Conservation (phyloP, 345 rosid species). For the Citrus trifoliata region DNA sequence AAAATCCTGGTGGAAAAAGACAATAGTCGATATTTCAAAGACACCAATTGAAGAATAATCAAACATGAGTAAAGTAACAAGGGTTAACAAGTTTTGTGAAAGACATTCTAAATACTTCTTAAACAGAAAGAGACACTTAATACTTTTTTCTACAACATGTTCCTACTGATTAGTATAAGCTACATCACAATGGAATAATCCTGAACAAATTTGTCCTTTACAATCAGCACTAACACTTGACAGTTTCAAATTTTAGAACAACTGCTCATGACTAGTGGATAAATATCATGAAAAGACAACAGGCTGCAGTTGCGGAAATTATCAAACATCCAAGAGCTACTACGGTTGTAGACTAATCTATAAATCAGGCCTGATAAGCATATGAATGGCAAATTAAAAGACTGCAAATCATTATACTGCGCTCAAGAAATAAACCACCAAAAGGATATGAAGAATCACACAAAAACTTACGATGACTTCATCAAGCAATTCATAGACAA, state of each 20-base stretch:
- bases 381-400: background rate
- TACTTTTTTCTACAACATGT: background rate
- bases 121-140: background rate
- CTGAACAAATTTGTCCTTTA: background rate
- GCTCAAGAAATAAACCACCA: background rate
- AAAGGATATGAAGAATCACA: background rate
- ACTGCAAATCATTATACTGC: background rate
- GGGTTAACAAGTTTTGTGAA: background rate
- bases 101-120: background rate
- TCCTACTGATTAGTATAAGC: background rate
- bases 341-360: background rate
- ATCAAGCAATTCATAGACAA: conserved; percentile 93
- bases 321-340: background rate
- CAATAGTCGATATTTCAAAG: background rate
- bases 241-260: background rate
- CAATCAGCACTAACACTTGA: background rate
- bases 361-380: background rate
- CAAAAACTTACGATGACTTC: conserved; percentile 85
- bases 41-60: background rate
- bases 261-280: background rate
- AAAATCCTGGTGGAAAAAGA: conserved; percentile 64
- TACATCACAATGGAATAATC: background rate
- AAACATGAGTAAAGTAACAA: conserved; percentile 5
- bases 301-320: background rate
- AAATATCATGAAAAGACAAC: background rate